A percentile compares a stretch with the other conserved stretches of the same genome.
These are phyloP conservation scores for Oryza longistaminata DNA, from an alignment of 176 grass and related monocot species.

Conservation along the genomic window DNA sequence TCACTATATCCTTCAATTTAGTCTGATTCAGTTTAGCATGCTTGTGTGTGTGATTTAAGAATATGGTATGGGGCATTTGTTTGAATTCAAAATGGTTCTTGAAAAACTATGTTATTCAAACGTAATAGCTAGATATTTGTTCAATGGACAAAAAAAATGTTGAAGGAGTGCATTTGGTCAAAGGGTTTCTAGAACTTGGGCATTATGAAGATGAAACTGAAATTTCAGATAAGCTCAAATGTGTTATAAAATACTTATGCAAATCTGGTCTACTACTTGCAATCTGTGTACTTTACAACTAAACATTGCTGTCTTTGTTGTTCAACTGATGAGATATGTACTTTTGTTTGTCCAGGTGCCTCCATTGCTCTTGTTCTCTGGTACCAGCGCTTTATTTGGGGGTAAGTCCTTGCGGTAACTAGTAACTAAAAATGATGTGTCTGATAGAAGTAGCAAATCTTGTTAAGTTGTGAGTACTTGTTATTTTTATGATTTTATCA, in stretches of 20 bases:
- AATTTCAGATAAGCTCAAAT: not conserved
- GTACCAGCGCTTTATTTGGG: constrained; percentile 85
- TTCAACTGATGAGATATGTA: not conserved
- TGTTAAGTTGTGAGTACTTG: not conserved
- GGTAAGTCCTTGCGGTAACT: constrained; percentile 44
- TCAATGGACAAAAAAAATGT: not conserved
- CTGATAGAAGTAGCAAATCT: not conserved
- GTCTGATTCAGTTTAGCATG: not conserved
- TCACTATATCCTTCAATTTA: not conserved
- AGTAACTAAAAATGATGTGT: not conserved
- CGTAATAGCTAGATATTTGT: not conserved
- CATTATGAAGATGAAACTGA: not conserved
- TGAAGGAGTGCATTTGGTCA: not conserved
- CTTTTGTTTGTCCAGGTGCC: constrained; percentile 60
- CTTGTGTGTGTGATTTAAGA: not conserved
- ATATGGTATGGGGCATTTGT: too few relatives aligned
- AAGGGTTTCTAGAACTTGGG: not conserved
- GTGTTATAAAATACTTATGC: not conserved
- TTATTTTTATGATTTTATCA: not conserved
- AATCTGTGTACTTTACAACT: not conserved
- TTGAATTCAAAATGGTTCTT: not conserved
- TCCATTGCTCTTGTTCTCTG: constrained; percentile 75
- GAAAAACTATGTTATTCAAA: not conserved
- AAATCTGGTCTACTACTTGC: not conserved
- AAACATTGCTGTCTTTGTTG: not conserved